Conservation (phyloP, 2,329 filamentous ascomycete species). For the Sordariomycetes sp. region DNA sequence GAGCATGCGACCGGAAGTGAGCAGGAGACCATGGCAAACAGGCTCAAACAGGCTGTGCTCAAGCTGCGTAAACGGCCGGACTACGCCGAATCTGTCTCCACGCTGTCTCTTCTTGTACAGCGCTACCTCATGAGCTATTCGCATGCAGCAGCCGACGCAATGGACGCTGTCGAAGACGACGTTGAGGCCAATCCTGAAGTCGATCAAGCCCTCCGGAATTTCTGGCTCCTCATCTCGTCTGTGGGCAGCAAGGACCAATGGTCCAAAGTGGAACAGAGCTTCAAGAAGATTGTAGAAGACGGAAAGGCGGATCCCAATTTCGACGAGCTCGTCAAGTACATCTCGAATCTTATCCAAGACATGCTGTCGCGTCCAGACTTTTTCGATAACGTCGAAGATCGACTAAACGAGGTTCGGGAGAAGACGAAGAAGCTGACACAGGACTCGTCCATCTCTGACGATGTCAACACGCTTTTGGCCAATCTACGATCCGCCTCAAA, state of each 20-base stretch:
- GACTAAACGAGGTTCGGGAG: slow-evolving; percentile 39
- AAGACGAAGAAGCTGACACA: slow-evolving; percentile 55
- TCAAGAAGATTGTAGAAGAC: slow-evolving; percentile 64
- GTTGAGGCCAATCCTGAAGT: slow-evolving; percentile 64
- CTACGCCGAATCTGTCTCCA: slow-evolving; percentile 81
- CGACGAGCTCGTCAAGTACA: slow-evolving; percentile 64
- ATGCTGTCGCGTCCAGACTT: slow-evolving; percentile 82
- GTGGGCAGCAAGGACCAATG: slow-evolving; percentile 70
- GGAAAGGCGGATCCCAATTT: slow-evolving; percentile 73
- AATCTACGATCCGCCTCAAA: slow-evolving; percentile 60
- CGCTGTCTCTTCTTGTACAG: slow-evolving; percentile 64
- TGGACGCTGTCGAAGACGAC: slow-evolving; percentile 59
- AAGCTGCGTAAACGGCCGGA: slow-evolving; percentile 69
- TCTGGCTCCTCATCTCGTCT: slow-evolving; percentile 71
- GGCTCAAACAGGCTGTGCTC: slow-evolving; percentile 66
- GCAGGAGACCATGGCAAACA: slow-evolving; percentile 60
- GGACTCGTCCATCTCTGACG: slow-evolving; percentile 59
- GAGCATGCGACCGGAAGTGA: slow-evolving; percentile 68
- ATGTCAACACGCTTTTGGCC: slow-evolving; percentile 62
- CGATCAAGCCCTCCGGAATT: slow-evolving; percentile 66
- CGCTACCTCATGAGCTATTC: slow-evolving; percentile 74
- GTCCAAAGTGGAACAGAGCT: slow-evolving; percentile 61
- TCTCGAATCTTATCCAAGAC: slow-evolving; percentile 67
- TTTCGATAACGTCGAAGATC: slow-evolving; percentile 61
- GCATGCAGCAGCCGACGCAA: slow-evolving; percentile 57